A percentile compares a stretch with the other conserved stretches of the same genome.
Conservation (phyloP, 2,329 filamentous ascomycete genomes). For the Akanthomyces dipterigenus region DNA sequence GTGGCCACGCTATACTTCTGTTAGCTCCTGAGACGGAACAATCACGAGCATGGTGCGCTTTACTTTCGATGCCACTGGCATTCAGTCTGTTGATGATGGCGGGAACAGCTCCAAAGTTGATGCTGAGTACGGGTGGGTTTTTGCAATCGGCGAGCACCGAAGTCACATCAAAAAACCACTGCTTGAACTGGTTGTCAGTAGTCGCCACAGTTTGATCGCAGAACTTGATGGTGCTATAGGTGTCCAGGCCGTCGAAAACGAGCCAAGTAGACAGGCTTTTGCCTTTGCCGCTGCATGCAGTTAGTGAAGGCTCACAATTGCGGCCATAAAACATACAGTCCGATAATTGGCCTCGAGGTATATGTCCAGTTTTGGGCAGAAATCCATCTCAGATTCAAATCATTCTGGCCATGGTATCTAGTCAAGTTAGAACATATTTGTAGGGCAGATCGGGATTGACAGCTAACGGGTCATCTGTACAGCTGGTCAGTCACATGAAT, state of each 20-base stretch:
- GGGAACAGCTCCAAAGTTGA: slow-evolving; percentile 19
- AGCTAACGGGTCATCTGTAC: slow-evolving; percentile 5
- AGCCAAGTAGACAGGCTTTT: slow-evolving; percentile 33
- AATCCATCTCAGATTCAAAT: slow-evolving; percentile 55
- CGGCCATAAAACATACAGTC: slow-evolving; percentile 26
- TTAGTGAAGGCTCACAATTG: neutral
- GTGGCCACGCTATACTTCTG: neutral
- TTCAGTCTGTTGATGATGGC: slow-evolving; percentile 12
- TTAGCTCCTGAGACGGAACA: neutral
- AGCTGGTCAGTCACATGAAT: neutral
- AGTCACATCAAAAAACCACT: slow-evolving; percentile 54
- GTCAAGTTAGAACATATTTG: slow-evolving; percentile 3
- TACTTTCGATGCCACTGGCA: slow-evolving; percentile 5
- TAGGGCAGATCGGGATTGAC: neutral
- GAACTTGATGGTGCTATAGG: slow-evolving; percentile 49
- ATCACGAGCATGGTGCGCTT: neutral
- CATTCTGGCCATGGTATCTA: slow-evolving; percentile 48
- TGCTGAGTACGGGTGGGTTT: slow-evolving; percentile 9
- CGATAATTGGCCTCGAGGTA: slow-evolving; percentile 29
- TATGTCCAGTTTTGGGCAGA: slow-evolving; percentile 51
- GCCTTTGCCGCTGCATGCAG: slow-evolving; percentile 30
- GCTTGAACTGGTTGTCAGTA: slow-evolving; percentile 57
- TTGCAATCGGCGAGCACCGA: slow-evolving; percentile 27
- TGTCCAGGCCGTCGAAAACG: slow-evolving; percentile 56
- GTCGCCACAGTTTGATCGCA: slow-evolving; percentile 47